Evolutionary conservation across 2,329 filamentous ascomycete genomes (phyloP), one percentile per base, ranked within the genome.

Genomic region (Calonectria montana): DNA sequence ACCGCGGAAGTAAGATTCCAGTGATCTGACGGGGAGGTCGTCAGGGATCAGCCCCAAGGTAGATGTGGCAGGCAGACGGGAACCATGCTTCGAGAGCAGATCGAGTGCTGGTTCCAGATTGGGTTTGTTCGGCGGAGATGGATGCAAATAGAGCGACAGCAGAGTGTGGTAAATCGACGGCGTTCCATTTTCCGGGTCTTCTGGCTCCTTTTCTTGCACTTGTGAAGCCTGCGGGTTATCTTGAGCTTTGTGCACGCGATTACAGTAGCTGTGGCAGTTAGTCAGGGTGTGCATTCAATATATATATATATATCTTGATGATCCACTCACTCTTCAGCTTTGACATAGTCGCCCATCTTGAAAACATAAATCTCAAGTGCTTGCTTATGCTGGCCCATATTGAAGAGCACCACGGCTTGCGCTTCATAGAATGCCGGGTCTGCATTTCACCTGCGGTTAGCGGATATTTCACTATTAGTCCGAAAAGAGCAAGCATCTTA

Each of bases 301-400:
- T 45, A 12, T 45, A 10, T 10, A 29, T 29, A 15, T 45, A 12
- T 45, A 10, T 10, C 16, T 15, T 8, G 39, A n/a, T 4, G 21
- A 29, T 29, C 18, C 23, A 31, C 91, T 73, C 86, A 98, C 93
- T 98, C 95, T 89, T 99, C 97, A 37, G 97, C 97, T 83, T 98
- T 98, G 15, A 86, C 87, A 74, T 94, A 96, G 82, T 98, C 93
- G 76, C 94, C 87, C 82, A 99, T 90, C 82, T 96, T 97, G 85
- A 98, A 99, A 31, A 98, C 96, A 81, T 98, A 99, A 65, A 99
- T 98, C 81, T 97, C 94, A n/a, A 99, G 86, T 0, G 97, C 97
- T 83, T 98, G 95, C 81, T 95, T 96, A 84, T 99, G 96, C 78
- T 96, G 93, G 8, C 94, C 95, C 94, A 98, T 98, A 77, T 97